A percentile compares a stretch with the other conserved stretches of the same genome.
These are phyloP conservation scores for Podochytrium sp. DNA, from an alignment of 192 early-diverging fungal genomes.

Conservation along the genomic window DNA sequence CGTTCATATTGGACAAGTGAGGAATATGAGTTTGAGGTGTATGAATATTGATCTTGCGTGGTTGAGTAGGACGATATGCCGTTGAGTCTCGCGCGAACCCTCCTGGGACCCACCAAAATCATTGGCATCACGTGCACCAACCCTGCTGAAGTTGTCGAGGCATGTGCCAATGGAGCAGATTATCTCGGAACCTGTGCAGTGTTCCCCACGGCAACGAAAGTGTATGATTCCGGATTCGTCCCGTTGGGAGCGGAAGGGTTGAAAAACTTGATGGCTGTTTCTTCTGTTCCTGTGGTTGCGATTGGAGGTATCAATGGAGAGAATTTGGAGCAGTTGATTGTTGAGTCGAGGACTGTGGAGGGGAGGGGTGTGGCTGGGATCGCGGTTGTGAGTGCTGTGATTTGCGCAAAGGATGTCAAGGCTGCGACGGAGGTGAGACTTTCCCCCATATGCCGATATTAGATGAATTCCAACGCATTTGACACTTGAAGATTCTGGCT, in stretches of 20 bases:
- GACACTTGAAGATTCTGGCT: too few relatives aligned
- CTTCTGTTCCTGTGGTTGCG: constrained; percentile 61
- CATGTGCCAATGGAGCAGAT: constrained; percentile 72
- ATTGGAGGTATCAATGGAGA: constrained; percentile 79
- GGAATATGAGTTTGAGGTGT: background rate
- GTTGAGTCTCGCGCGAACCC: constrained; percentile 58
- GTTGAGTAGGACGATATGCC: constrained; percentile 75
- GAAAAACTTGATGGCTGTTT: background rate
- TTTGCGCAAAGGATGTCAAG: constrained; percentile 61
- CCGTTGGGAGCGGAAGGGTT: background rate
- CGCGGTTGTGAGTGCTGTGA: constrained; percentile 84
- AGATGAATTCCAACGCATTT: too few relatives aligned
- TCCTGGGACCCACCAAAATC: constrained; percentile 78
- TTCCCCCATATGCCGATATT: too few relatives aligned
- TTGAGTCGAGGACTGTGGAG: constrained; percentile 22
- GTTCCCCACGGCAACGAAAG: constrained; percentile 58
- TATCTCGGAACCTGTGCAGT: constrained; percentile 81
- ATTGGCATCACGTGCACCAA: constrained; percentile 78
- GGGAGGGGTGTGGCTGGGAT: constrained; percentile 59
- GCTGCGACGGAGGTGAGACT: constrained; percentile 50
- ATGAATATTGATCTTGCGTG: too few relatives aligned
- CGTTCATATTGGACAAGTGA: constrained; percentile 79
- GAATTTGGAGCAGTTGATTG: constrained; percentile 67
- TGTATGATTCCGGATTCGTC: background rate
- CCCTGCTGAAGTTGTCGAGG: constrained; percentile 62